Evolutionary conservation across 2,329 filamentous ascomycete species (phyloP).

Genomic region (Colletotrichum sp.): DNA sequence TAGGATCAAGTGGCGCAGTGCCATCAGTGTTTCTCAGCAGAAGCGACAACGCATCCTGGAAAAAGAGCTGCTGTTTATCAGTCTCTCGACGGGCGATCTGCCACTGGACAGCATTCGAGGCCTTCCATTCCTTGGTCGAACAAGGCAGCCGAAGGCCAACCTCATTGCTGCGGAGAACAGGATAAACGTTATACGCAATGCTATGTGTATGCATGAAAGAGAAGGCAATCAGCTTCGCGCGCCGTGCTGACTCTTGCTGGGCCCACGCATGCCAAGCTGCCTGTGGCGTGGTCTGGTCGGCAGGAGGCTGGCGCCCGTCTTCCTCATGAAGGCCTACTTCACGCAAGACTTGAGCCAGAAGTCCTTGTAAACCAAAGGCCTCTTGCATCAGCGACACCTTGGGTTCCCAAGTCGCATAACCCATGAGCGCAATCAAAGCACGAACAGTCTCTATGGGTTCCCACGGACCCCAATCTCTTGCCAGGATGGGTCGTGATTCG

Average conservation of each 20-base stretch:
- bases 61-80: conserved; percentile 37
- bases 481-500: neutral
- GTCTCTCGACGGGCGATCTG: conserved; percentile 29
- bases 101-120: conserved; percentile 33
- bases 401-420: conserved; percentile 42
- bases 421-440: conserved; percentile 40
- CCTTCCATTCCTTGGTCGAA: conserved; percentile 41
- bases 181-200: conserved; percentile 43
- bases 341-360: conserved; percentile 37
- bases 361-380: conserved; percentile 36
- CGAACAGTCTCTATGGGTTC: conserved; percentile 37
- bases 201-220: conserved; percentile 43
- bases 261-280: conserved; percentile 35
- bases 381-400: conserved; percentile 36
- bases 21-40: conserved; percentile 33
- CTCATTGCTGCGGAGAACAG: conserved; percentile 40
- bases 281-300: conserved; percentile 11
- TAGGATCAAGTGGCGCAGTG: conserved; percentile 33
- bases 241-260: conserved; percentile 33
- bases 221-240: conserved; percentile 42
- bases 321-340: conserved; percentile 37
- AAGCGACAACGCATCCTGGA: conserved; percentile 39
- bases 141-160: conserved; percentile 38
- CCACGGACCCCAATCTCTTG: conserved; percentile 25
- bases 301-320: neutral